Evolutionary conservation across 2,329 filamentous ascomycete genomes (phyloP).

Genomic region (Dactylellina sp.): DNA sequence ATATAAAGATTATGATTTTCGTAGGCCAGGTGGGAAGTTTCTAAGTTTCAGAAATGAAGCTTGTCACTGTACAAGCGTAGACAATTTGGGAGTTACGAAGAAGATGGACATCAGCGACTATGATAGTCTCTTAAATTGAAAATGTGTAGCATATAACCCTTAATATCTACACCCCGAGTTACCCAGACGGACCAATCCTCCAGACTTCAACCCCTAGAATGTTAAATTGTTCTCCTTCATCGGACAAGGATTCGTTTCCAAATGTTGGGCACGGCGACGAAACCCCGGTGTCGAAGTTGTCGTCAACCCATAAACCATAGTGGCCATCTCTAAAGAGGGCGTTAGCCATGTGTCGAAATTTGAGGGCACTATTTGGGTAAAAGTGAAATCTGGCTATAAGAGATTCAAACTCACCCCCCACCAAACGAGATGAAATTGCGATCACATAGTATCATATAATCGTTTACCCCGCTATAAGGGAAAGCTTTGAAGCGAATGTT

Average conservation of each 20-base stretch:
- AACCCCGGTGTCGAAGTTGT: conserved; percentile 83
- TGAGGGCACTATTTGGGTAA: not conserved
- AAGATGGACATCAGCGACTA: too few relatives aligned
- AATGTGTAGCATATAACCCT: too few relatives aligned
- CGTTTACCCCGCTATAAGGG: conserved; percentile 93
- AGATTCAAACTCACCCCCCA: conserved; percentile 70
- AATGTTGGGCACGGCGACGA: conserved; percentile 89
- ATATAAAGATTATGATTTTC: too few relatives aligned
- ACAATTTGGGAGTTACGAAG: too few relatives aligned
- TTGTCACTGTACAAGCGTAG: too few relatives aligned
- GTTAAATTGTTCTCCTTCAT: conserved; percentile 91
- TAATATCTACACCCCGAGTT: too few relatives aligned
- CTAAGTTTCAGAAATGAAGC: too few relatives aligned
- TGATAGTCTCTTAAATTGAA: too few relatives aligned
- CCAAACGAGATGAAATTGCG: conserved; percentile 85
- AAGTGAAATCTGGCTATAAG: not conserved
- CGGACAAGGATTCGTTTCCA: conserved; percentile 91
- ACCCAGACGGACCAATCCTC: conserved; percentile 75
- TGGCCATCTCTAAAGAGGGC: conserved; percentile 73
- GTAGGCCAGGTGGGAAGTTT: too few relatives aligned
- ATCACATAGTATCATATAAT: conserved; percentile 96
- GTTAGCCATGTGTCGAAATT: conserved; percentile 7
- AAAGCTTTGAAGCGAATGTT: conserved; percentile 94
- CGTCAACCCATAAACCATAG: conserved; percentile 93
- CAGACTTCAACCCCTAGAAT: conserved; percentile 92